These are phyloP conservation scores for Periglandula ipomoeae DNA, from an alignment of 2,329 filamentous ascomycete genomes.

Conservation along the genomic window DNA sequence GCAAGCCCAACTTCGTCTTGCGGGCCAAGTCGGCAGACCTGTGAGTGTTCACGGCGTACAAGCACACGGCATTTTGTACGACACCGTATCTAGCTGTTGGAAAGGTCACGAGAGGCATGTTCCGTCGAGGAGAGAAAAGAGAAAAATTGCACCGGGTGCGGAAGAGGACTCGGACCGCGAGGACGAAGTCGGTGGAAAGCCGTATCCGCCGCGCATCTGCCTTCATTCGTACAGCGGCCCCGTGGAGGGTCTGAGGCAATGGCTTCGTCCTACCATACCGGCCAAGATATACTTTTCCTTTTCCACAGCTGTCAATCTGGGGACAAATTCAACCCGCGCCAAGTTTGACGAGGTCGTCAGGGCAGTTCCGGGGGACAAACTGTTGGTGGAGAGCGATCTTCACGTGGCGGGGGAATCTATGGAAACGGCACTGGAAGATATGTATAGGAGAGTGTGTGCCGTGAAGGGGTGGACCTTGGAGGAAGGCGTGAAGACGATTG, in stretches of 20 bases:
- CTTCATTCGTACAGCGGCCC: constrained; percentile 88
- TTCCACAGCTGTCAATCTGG: constrained; percentile 73
- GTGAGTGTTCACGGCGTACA: constrained; percentile 69
- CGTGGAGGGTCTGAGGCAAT: constrained; percentile 66
- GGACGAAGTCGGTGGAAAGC: constrained; percentile 30
- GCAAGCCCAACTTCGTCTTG: constrained; percentile 59
- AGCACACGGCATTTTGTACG: constrained; percentile 62
- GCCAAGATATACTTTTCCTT: constrained; percentile 81
- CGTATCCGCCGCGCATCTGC: constrained; percentile 82
- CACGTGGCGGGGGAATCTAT: constrained; percentile 74
- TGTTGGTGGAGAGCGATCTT: constrained; percentile 86
- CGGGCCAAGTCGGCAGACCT: constrained; percentile 54
- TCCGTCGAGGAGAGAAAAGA: constrained; percentile 49
- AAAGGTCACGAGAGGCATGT: constrained; percentile 58
- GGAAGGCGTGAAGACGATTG: constrained; percentile 59
- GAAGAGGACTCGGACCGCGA: constrained; percentile 33
- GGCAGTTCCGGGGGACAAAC: constrained; percentile 63
- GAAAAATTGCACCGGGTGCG: constrained; percentile 35
- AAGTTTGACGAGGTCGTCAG: constrained; percentile 57
- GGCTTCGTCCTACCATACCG: constrained; percentile 63
- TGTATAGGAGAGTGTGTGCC: constrained; percentile 65
- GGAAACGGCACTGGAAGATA: constrained; percentile 67
- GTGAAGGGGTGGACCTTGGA: constrained; percentile 70
- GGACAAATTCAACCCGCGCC: constrained; percentile 33
- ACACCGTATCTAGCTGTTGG: constrained; percentile 57